Evolutionary conservation across 495 filamentous ascomycete species (phyloP), one percentile per base, ranked within the genome.

Genomic region (Talaromyces adpressus): DNA sequence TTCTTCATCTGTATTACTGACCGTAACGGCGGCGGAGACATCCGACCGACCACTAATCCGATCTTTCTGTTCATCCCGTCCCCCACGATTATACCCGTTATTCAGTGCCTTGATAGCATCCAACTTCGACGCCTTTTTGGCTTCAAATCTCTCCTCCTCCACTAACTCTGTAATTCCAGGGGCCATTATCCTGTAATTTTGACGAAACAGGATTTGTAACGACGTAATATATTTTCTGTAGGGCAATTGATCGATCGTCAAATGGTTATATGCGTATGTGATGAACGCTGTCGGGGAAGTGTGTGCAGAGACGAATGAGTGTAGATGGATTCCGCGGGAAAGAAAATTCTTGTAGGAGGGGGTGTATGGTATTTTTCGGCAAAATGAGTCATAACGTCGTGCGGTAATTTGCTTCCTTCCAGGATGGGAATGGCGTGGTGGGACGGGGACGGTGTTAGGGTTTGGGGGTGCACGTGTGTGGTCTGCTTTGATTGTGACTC

Each of bases 351-450:
- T 34, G 14, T 62, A 23, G 39, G 60, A 62, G 60, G 45, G 45
- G 25, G 22, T 53, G 60, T 62, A 62, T 20, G 20, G 60, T 62
- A 62, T 27, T 62, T 62, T 62, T 62, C 60, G 60, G 60, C 60
- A 62, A 62, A 53, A 56, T 56, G 52, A 56, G 52, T 56, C 52
- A 56, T 56, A 18, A 18, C 22, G 52, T 27, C n/a, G n/a, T 49
- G 45, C 45, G 45, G 36, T 41, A 41, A 41, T 41, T 41, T 39
- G 27, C 27, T 27, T 27, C 27, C 27, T 27, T 27, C 7, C 9
- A 11, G 4, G 4, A n/a, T 0, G 41, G 41, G 41, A 47, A n/a
- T 47, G n/a, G 41, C 41, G 41, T 20, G 41, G 36, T 41, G 36
- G 36, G 36, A 14, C 36, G 36, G 36, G 1, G 16, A 49, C 0